Evolutionary conservation across 2,329 filamentous ascomycete species (phyloP), one percentile per base, ranked within the genome.

Genomic region (Grosmannia serpens): DNA sequence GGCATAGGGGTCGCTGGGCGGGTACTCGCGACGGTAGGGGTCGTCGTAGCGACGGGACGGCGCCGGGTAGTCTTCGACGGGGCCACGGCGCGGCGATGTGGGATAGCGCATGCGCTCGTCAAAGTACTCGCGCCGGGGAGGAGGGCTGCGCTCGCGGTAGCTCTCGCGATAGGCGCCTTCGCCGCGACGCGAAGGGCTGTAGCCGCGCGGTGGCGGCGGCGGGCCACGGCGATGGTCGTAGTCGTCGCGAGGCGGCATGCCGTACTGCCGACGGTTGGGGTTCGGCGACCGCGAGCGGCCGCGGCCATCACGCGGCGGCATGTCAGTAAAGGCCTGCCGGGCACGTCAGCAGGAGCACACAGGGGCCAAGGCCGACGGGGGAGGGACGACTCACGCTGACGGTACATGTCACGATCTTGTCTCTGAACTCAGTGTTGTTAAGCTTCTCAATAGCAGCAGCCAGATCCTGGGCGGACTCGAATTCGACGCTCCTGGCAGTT

Each of bases 381-480:
- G 56, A 13, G 52, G 47, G 9, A 51, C 33, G 54, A 73, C 85
- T 71, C 81, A 97, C 92, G 76, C 96, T 91, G 67, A 90, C 85
- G 67, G 88, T 78, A 74, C 94, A 99, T 65, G 82, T 86, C 65
- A 99, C 92, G 64, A 84, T 82, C 64, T 85, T 84, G 66, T 90
- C 91, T 78, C 96, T 96, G 75, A 97, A 97, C 69, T 96, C 91
- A 70, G 85, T 86, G 64, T 85, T 85, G 71, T 97, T 91, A 63
- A 99, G 87, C 75, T 96, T 96, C 72, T 96, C 91, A 59, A 97
- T 89, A 57, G 94, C 94, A 61, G 86, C 87, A 70, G 89, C 90
- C 60, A 99, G 77, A 69, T 99, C 94, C 65, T 84, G 86, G 60
- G 88, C 88, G 62, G 90, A 95, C 75, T 99, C 94, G 69, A 96